A percentile compares a stretch with the other conserved stretches of the same genome.
phyloP scores from a whole-genome alignment of 441 rosid genomes.

The Kokia cookei region DNA sequence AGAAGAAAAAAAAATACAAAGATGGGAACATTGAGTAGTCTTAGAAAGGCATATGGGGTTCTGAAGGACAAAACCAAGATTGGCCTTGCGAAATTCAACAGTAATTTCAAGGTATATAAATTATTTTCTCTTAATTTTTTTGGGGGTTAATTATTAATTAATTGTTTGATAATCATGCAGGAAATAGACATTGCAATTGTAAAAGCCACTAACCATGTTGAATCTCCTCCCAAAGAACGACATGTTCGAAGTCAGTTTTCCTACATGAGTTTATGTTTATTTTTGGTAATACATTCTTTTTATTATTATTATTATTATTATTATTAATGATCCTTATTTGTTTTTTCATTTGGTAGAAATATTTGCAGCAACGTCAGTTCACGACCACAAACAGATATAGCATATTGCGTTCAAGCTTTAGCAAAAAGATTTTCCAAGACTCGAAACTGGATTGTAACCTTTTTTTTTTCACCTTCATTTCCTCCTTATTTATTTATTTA shows the following conservation, averaged over 20 bases:
- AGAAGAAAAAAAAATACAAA: neutral
- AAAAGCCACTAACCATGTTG: neutral
- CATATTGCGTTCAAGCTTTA: neutral
- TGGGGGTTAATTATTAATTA: no score
- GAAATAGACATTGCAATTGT: neutral
- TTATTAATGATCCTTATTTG: no score
- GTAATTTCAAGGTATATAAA: neutral
- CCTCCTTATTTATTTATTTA: neutral
- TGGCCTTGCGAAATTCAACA: neutral
- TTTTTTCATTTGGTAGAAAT: neutral
- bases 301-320: no score
- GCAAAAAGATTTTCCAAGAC: neutral
- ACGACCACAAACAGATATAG: neutral
- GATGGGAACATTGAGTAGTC: neutral
- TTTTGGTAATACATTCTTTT: no score
- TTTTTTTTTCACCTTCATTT: neutral
- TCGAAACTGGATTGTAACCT: neutral
- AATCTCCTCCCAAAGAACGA: neutral
- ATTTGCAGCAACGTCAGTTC: neutral
- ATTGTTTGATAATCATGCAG: neutral
- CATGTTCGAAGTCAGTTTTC: neutral
- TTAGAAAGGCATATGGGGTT: neutral
- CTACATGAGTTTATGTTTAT: no score
- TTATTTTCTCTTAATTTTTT: no score
- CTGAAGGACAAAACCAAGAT: neutral